Evolutionary conservation across 2,329 filamentous ascomycete species (phyloP).

Genomic region (Rhynchosporium agropyri): DNA sequence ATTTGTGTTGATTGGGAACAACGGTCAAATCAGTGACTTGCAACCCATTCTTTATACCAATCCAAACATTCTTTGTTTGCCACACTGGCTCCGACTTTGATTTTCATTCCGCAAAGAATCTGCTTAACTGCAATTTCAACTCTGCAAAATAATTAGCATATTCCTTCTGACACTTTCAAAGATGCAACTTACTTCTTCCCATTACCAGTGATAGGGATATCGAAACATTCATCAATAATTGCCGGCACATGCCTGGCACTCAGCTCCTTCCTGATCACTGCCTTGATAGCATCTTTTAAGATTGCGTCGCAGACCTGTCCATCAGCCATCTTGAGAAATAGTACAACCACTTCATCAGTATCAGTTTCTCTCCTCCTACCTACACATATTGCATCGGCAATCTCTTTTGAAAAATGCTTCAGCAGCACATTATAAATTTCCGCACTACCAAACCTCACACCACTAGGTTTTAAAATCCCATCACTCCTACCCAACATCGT

Average conservation of each 20-base stretch:
- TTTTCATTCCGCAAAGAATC: slow-evolving; percentile 82
- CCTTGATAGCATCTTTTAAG: slow-evolving; percentile 65
- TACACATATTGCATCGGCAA: slow-evolving; percentile 87
- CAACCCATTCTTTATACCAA: slow-evolving; percentile 83
- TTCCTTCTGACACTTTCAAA: not conserved
- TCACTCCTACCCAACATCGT: slow-evolving; percentile 92
- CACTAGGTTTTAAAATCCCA: slow-evolving; percentile 88
- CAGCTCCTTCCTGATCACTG: slow-evolving; percentile 72
- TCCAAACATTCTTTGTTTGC: slow-evolving; percentile 85
- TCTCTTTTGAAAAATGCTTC: slow-evolving; percentile 74
- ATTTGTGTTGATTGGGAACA: not conserved
- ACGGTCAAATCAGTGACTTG: not conserved
- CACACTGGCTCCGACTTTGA: slow-evolving; percentile 92
- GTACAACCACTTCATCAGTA: slow-evolving; percentile 58
- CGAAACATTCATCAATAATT: slow-evolving; percentile 74
- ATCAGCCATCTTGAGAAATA: slow-evolving; percentile 78
- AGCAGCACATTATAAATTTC: slow-evolving; percentile 97
- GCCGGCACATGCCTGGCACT: slow-evolving; percentile 89
- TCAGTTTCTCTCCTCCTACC: slow-evolving; percentile 63
- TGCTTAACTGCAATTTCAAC: slow-evolving; percentile 97
- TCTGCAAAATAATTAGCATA: slow-evolving; percentile 46
- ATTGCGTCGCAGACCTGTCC: slow-evolving; percentile 55
- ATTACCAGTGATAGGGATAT: slow-evolving; percentile 88
- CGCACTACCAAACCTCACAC: slow-evolving; percentile 88
- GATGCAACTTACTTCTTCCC: slow-evolving; percentile 80